phyloP scores from a whole-genome alignment of 2,329 filamentous ascomycete species.

The Neopestalotiopsis sp. region DNA sequence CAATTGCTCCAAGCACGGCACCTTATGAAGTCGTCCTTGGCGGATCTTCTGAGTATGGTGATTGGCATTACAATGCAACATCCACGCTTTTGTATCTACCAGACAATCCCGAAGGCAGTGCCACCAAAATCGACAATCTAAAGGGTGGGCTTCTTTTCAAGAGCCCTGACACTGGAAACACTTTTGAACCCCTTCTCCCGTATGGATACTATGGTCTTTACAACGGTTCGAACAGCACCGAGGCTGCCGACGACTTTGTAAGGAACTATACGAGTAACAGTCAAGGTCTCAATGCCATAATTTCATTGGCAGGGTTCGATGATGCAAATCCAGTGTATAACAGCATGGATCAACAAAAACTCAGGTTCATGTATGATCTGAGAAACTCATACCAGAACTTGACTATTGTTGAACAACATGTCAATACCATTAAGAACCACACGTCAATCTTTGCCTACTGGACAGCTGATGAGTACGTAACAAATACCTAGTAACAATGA shows the following conservation, averaged over 20 bases:
- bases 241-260: conserved; percentile 37
- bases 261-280: conserved; percentile 42
- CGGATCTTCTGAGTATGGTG: conserved; percentile 38
- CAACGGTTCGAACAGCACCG: conserved; percentile 45
- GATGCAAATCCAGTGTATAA: conserved; percentile 36
- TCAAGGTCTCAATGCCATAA: conserved; percentile 51
- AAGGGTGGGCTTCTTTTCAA: conserved; percentile 48
- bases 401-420: conserved; percentile 44
- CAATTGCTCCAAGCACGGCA: conserved; percentile 40
- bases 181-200: conserved; percentile 48
- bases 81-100: conserved; percentile 49
- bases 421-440: conserved; percentile 45
- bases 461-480: conserved; percentile 57
- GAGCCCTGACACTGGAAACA: conserved; percentile 39
- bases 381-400: conserved; percentile 51
- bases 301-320: conserved; percentile 46
- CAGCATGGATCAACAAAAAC: conserved; percentile 44
- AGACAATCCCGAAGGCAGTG: conserved; percentile 47
- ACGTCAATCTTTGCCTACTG: conserved; percentile 51
- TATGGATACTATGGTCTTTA: conserved; percentile 49
- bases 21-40: conserved; percentile 47
- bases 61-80: conserved; percentile 41
- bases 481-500: neutral
- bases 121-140: conserved; percentile 51
- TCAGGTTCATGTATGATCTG: conserved; percentile 53